Evolutionary conservation across 2,329 filamentous ascomycete species (phyloP), one percentile per base, ranked within the genome.

Genomic region (Didymosphaeria variabile): DNA sequence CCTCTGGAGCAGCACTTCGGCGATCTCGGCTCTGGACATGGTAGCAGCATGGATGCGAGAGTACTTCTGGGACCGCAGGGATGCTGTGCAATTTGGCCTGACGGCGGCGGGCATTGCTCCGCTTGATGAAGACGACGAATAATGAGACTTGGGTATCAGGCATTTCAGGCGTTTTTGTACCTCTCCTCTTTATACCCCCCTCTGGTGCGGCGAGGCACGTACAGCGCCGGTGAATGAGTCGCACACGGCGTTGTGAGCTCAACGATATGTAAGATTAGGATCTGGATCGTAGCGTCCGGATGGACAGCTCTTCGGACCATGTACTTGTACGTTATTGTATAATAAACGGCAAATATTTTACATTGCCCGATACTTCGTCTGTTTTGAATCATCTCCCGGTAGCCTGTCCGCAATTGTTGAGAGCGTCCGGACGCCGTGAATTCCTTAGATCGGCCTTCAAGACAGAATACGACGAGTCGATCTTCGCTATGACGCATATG

Each of bases 31-130:
- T 0, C 69, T 77, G 12, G 71, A 77, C 15, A 77, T 77, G 74
- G 63, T 74, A 8, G 63, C 71, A 0, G 65, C 70, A 1, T 78
- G 70, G 68, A 73, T 77, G 71, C 68, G 73, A 23, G 72, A 78
- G 61, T 77, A 75, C 58, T 77, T 76, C 55, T 78, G 76, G 76
- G 76, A 78, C 55, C 68, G 76, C 15, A 66, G 57, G 2, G 71
- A 73, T 46, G 72, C 71, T 0, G 68, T 76, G 2, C 72, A 76
- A 32, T 75, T 62, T 57, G 74, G 66, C 4, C 49, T 78, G 50
- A 59, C 60, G 3, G 70, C 70, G 4, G 73, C 71, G 12, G 76
- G 76, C 2, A 64, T 77, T 8, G 63, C 68, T 32, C 64, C 65
- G 13, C 61, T 73, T 21, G 69, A 76, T 46, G 69, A 73, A 15